Evolutionary conservation across 1,284 basidiomycete species (phyloP), one percentile per base, ranked within the genome.

Genomic region (Rhodotorula glutinis): DNA sequence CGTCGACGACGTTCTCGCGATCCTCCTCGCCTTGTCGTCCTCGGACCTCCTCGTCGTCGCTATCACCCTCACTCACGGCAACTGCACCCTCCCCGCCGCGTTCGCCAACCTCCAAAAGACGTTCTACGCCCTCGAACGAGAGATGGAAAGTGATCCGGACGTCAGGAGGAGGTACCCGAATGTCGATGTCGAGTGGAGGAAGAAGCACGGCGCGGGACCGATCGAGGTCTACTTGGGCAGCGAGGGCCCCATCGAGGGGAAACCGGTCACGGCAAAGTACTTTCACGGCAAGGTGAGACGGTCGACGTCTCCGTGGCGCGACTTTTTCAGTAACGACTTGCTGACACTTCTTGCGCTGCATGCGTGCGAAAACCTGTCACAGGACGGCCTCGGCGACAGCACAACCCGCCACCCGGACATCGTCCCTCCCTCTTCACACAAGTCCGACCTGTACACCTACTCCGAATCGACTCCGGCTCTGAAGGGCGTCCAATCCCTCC

Each of bases 1-100:
- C 55, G 90, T 96, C 4, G 94, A 98, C 79, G 94, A 98, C 78
- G 83, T 87, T 47, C 79, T 95, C 54, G 92, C 92, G 47, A 87
- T 86, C 23, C 69, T 78, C 30, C 76, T 78, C 53, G 76, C 76
- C 2, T 69, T 76, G 30, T 60, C 71, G 27, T 74, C 68, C 75
- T 80, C 92, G 3, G 85, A 92, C 57, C 85, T 93, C 17, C 79
- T 90, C 46, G 73, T 81, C 43, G 61, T 77, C 52, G 89, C 88
- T 1, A 87, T 89, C 62, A 63, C 63, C 13, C 52, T 65, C 55
- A 67, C 66, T 21, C 77, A 79, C 71, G 80, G 80, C 53, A 82
- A 81, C 65, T 79, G 78, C 23, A 76, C 77, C 2, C 73, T 83
- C 25, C 77, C 78, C 40, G 77, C 76, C 67, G 77, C 78, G 54